Evolutionary conservation across 192 early-diverging fungal species (phyloP).

Genomic region (Mortierella alpina): DNA sequence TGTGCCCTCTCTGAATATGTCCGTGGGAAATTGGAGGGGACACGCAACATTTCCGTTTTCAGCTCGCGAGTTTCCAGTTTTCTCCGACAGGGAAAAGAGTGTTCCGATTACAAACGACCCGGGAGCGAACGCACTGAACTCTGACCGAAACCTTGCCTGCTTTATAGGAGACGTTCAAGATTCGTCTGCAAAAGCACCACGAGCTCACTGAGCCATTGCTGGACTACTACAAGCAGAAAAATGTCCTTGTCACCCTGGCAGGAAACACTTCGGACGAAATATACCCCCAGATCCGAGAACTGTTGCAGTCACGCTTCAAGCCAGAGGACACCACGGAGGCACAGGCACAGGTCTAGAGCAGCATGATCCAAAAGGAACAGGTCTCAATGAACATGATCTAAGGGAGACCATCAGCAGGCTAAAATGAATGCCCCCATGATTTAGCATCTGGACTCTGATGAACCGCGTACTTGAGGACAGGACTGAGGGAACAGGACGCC

Average conservation of each 20-base stretch:
- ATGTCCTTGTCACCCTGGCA: conserved; percentile 73
- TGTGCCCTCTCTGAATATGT: too few species aligned
- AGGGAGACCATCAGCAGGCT: too few species aligned
- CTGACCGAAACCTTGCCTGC: conserved; percentile 5
- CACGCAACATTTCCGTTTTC: too few species aligned
- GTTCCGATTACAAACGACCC: too few species aligned
- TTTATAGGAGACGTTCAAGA: conserved; percentile 79
- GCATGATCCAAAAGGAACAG: too few species aligned
- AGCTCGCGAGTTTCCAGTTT: too few species aligned
- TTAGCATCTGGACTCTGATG: too few species aligned
- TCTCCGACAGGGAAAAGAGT: not conserved
- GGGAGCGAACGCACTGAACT: not conserved
- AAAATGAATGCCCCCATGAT: too few species aligned
- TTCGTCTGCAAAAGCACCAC: conserved; percentile 82
- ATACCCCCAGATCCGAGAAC: conserved; percentile 80
- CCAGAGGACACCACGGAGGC: conserved; percentile 27
- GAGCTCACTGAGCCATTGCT: conserved; percentile 83
- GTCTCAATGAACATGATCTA: too few species aligned
- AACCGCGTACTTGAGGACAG: too few species aligned
- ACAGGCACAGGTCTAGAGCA: conserved; percentile 4
- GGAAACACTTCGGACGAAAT: conserved; percentile 93
- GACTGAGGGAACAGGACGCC: too few species aligned
- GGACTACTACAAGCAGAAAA: conserved; percentile 78
- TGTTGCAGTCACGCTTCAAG: conserved; percentile 41
- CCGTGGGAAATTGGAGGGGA: too few species aligned